phyloP scores from a whole-genome alignment of 352 stramenopile genomes.

The Pythium scleroteichum region DNA sequence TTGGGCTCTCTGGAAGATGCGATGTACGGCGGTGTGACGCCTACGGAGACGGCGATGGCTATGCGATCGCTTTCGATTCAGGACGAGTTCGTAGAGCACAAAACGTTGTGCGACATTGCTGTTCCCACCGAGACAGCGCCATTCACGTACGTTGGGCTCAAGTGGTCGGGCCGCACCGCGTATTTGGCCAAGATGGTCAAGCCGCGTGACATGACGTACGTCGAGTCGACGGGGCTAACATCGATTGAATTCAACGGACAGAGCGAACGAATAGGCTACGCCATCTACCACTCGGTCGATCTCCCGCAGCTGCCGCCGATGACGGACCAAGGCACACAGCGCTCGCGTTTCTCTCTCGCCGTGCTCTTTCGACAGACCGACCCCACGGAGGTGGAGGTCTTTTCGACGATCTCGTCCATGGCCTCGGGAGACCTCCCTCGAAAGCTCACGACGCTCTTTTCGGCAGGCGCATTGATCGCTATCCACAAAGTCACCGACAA shows the following conservation, averaged over 20 bases:
- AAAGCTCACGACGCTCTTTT: slow-evolving; percentile 18
- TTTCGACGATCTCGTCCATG: slow-evolving; percentile 47
- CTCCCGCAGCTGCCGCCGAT: slow-evolving; percentile 33
- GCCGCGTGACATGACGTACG: slow-evolving; percentile 44
- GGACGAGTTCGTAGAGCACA: slow-evolving; percentile 25
- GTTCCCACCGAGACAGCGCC: slow-evolving; percentile 32
- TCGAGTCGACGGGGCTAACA: slow-evolving; percentile 41
- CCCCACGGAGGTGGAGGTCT: slow-evolving; percentile 40
- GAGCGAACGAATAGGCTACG: slow-evolving; percentile 34
- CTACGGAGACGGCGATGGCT: slow-evolving; percentile 34
- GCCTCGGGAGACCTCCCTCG: slow-evolving; percentile 22
- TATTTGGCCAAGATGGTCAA: slow-evolving; percentile 27
- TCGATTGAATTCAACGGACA: neutral
- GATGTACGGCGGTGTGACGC: slow-evolving; percentile 52
- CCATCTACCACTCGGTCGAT: slow-evolving; percentile 38
- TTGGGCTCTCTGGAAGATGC: slow-evolving; percentile 59
- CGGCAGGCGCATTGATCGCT: slow-evolving; percentile 21
- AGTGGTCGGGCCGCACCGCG: slow-evolving; percentile 15
- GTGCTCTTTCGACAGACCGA: slow-evolving; percentile 39
- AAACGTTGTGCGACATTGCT: slow-evolving; percentile 42
- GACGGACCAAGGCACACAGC: slow-evolving; percentile 37
- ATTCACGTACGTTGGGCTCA: slow-evolving; percentile 26
- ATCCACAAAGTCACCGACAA: slow-evolving; percentile 26
- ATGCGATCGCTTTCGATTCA: slow-evolving; percentile 33
- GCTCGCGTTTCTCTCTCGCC: slow-evolving; percentile 48